phyloP scores from a whole-genome alignment of 2,329 filamentous ascomycete genomes.

The Fusarium nematophilum region DNA sequence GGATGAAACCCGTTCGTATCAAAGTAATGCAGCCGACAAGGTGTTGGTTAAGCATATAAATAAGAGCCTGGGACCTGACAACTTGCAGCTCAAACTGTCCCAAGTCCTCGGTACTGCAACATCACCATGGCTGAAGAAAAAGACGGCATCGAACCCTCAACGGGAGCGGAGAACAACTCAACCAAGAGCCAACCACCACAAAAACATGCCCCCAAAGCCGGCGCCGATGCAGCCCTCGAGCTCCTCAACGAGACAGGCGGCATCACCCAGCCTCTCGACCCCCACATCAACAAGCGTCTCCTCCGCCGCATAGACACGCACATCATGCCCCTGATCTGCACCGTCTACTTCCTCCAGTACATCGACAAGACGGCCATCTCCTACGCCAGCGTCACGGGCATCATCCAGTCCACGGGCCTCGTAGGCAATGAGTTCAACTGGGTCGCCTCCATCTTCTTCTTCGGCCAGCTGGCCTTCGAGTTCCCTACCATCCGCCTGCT shows the following conservation, averaged over 20 bases:
- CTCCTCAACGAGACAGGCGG: conserved; percentile 26
- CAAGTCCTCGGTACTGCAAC: no score
- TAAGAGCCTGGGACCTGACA: background rate
- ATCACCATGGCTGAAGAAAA: conserved; percentile 21
- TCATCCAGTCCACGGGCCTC: conserved; percentile 47
- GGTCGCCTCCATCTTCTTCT: conserved; percentile 46
- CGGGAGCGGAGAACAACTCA: background rate
- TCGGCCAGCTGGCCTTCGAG: conserved; percentile 51
- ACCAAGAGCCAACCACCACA: background rate
- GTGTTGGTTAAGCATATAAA: no score
- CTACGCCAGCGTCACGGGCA: conserved; percentile 40
- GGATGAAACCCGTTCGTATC: background rate
- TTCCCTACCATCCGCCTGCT: conserved; percentile 53
- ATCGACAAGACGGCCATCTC: conserved; percentile 43
- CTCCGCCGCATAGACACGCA: conserved; percentile 36
- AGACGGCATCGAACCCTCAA: background rate
- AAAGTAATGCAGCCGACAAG: no score
- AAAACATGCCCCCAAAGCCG: background rate
- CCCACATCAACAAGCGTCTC: conserved; percentile 24
- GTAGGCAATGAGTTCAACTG: conserved; percentile 57
- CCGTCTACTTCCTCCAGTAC: conserved; percentile 40
- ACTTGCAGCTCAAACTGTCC: no score
- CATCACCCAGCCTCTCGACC: conserved; percentile 16
- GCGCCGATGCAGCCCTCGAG: conserved; percentile 32
- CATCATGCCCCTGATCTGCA: conserved; percentile 41